These are phyloP conservation scores for Lyophyllum semitale DNA, from an alignment of 768 basidiomycete species.

Conservation along the genomic window DNA sequence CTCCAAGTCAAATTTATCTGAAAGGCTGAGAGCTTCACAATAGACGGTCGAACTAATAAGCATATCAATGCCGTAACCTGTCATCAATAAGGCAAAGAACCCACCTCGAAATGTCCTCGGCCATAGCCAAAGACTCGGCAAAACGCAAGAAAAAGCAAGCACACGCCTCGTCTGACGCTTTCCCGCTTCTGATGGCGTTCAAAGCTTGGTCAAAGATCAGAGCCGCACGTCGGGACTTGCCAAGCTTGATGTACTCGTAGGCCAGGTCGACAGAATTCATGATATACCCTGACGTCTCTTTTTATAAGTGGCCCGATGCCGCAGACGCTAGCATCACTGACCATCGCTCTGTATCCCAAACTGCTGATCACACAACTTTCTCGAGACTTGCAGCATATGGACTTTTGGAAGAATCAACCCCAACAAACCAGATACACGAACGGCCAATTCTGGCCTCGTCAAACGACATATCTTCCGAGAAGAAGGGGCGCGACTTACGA, in stretches of 20 bases:
- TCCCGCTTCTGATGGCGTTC: slow-evolving; percentile 41
- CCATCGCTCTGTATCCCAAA: slow-evolving; percentile 46
- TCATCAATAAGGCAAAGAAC: not conserved
- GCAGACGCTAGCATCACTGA: slow-evolving; percentile 26
- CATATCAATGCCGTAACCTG: not conserved
- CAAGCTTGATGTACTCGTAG: slow-evolving; percentile 77
- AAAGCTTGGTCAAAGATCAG: slow-evolving; percentile 64
- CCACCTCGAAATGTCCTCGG: slow-evolving; percentile 66
- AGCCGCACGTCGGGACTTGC: slow-evolving; percentile 69
- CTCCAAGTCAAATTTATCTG: slow-evolving; percentile 38
- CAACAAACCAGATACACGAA: slow-evolving; percentile 68
- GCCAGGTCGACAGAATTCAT: slow-evolving; percentile 71
- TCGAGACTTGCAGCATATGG: slow-evolving; percentile 63
- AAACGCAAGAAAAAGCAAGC: slow-evolving; percentile 62
- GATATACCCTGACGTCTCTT: slow-evolving; percentile 52
- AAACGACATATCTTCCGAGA: not conserved
- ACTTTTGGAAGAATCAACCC: slow-evolving; percentile 68
- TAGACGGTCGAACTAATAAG: slow-evolving; percentile 50
- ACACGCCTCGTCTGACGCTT: slow-evolving; percentile 52
- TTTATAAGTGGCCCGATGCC: not conserved
- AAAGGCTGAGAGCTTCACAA: slow-evolving; percentile 55
- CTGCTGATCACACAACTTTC: slow-evolving; percentile 58
- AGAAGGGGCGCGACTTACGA: slow-evolving; percentile 39
- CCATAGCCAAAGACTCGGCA: slow-evolving; percentile 62
- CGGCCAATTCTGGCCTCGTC: slow-evolving; percentile 46